phyloP scores from a whole-genome alignment of 352 stramenopile species.

The Plasmopara halstedii region DNA sequence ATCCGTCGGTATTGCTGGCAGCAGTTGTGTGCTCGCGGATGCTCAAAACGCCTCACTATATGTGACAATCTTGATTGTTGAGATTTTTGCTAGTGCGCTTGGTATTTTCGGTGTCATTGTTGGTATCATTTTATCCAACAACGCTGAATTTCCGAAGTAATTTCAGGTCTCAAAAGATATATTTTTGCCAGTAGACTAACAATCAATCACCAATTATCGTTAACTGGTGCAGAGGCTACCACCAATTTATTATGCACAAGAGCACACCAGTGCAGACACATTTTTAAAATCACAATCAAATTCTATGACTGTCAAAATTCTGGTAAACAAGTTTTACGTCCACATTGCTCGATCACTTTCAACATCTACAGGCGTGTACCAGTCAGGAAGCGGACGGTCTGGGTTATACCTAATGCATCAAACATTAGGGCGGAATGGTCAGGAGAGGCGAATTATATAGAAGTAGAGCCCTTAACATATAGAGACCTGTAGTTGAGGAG shows the following conservation, averaged over 20 bases:
- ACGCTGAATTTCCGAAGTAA: constrained; percentile 90
- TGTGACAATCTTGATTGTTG: constrained; percentile 99
- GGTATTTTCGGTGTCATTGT: constrained; percentile 99
- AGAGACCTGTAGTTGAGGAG: constrained; percentile 77
- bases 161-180: no score
- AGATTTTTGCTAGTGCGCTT: constrained; percentile 99
- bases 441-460: not conserved
- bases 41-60: constrained; percentile 97
- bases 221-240: not conserved
- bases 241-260: constrained; percentile 13
- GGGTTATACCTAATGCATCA: constrained; percentile 68
- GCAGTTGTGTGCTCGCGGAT: constrained; percentile 96
- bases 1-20: constrained; percentile 97
- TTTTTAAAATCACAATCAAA: not conserved
- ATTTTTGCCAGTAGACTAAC: no score
- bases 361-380: constrained; percentile 77
- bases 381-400: constrained; percentile 54
- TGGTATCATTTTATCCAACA: constrained; percentile 98
- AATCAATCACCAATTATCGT: no score
- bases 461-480: no score
- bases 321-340: constrained; percentile 39
- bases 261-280: constrained; percentile 30
- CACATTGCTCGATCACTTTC: constrained; percentile 80
- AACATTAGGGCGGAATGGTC: constrained; percentile 1
- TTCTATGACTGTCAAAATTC: no score